Evolutionary conservation across 352 stramenopile species (phyloP).

Genomic region (Phytophthora foliorum): DNA sequence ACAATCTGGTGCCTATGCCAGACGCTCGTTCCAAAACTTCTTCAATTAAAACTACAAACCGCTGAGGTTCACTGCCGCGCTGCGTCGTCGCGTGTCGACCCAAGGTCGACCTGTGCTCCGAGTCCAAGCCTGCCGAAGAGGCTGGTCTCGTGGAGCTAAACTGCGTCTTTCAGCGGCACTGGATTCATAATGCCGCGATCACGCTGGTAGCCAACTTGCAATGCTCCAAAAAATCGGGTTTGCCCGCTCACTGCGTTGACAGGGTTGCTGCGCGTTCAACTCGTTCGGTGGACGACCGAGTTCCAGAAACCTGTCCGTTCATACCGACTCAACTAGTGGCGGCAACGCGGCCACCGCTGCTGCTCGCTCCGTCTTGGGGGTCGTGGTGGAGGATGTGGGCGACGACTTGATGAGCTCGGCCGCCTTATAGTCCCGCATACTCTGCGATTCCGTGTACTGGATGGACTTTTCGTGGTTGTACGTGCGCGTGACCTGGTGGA

Average conservation of each 20-base stretch:
- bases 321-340: conserved; percentile 23
- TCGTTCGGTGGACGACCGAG: conserved; percentile 2
- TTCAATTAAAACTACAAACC: conserved; percentile 27
- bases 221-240: neutral
- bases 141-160: conserved; percentile 10
- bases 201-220: neutral
- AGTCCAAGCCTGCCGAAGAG: conserved; percentile 22
- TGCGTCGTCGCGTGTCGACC: neutral
- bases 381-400: conserved; percentile 34
- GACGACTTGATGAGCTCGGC: conserved; percentile 53
- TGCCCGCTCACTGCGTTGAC: neutral
- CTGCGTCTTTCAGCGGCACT: neutral
- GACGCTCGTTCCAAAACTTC: conserved; percentile 28
- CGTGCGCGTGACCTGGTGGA: conserved; percentile 74
- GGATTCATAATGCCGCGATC: conserved; percentile 16
- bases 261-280: neutral
- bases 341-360: conserved; percentile 32
- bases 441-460: conserved; percentile 77
- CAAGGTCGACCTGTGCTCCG: neutral
- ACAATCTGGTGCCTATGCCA: conserved; percentile 31
- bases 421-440: conserved; percentile 81
- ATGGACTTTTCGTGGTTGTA: conserved; percentile 81
- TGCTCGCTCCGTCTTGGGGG: conserved; percentile 33
- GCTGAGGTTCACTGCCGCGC: neutral
- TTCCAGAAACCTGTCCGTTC: conserved; percentile 3